Conservation (phyloP, 257 asterid species). For the Ehretia macrophylla region DNA sequence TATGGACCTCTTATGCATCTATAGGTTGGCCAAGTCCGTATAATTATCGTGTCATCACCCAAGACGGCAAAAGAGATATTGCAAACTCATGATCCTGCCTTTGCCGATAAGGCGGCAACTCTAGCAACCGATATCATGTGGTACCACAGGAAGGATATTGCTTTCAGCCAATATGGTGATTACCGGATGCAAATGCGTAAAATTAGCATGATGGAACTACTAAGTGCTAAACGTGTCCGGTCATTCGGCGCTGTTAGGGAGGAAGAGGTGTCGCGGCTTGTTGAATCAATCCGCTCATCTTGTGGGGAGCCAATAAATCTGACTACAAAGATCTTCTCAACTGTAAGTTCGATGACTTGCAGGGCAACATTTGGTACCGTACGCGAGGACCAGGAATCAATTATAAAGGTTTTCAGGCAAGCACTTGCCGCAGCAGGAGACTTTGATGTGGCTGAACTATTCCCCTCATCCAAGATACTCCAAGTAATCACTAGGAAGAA, state of each 20-base stretch:
- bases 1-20: slow-evolving; percentile 12
- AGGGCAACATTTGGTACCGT: not conserved
- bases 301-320: slow-evolving; percentile 1
- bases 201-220: slow-evolving; percentile 3
- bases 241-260: slow-evolving; percentile 6
- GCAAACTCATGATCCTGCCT: slow-evolving; percentile 5
- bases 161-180: slow-evolving; percentile 4
- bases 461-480: slow-evolving; percentile 4
- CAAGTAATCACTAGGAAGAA: not conserved
- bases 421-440: not conserved
- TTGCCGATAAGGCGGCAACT: slow-evolving; percentile 3
- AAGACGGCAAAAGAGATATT: not conserved
- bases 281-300: not conserved
- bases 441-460: slow-evolving; percentile 13
- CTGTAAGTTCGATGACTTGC: not conserved
- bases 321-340: not conserved
- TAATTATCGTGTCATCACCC: slow-evolving; percentile 2
- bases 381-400: not conserved
- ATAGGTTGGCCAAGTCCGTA: slow-evolving; percentile 3
- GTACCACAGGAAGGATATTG: not conserved
- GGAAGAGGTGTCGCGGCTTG: not conserved
- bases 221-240: slow-evolving; percentile 5
- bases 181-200: slow-evolving; percentile 12
- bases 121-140: not conserved
- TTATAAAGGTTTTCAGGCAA: not conserved